A percentile compares a stretch with the other conserved stretches of the same genome.
Conservation (phyloP, 306 rosid genomes). For the Trifolium repens region DNA sequence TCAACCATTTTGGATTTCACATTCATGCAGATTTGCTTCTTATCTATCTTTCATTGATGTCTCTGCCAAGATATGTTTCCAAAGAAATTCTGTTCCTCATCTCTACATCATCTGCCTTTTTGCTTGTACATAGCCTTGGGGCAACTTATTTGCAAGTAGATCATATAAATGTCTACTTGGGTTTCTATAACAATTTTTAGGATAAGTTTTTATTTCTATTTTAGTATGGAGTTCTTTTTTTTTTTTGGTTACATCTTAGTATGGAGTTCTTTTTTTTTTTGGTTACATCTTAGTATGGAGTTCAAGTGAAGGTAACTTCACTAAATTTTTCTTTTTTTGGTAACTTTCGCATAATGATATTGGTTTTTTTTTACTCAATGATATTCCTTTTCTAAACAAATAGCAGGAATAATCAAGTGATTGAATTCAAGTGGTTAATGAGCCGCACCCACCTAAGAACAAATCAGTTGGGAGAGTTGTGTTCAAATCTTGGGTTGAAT, state of each 20-base stretch:
- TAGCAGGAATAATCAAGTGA: background rate
- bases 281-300: slow-evolving; percentile 20
- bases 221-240: slow-evolving; percentile 28
- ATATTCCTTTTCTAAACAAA: background rate
- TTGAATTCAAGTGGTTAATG: too few relatives aligned
- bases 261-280: slow-evolving; percentile 29
- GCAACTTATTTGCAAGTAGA: slow-evolving; percentile 50
- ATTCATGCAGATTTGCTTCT: slow-evolving; percentile 23
- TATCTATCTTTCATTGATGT: slow-evolving; percentile 36
- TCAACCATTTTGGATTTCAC: slow-evolving; percentile 47
- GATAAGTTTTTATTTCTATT: slow-evolving; percentile 43
- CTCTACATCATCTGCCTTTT: slow-evolving; percentile 12
- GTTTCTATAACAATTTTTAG: slow-evolving; percentile 42
- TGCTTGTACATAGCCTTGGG: slow-evolving; percentile 53
- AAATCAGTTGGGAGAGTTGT: too few relatives aligned
- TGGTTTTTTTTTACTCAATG: background rate
- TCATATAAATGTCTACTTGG: slow-evolving; percentile 53
- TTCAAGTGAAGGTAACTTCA: slow-evolving; percentile 43
- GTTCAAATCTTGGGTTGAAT: too few relatives aligned
- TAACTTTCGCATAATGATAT: slow-evolving; percentile 1
- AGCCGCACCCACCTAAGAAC: too few relatives aligned
- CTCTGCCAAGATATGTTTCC: slow-evolving; percentile 38
- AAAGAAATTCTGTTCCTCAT: slow-evolving; percentile 36
- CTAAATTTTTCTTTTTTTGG: slow-evolving; percentile 1
- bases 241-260: background rate